phyloP scores from a whole-genome alignment of 2,329 filamentous ascomycete genomes.

The Xylariomycetidae sp. region DNA sequence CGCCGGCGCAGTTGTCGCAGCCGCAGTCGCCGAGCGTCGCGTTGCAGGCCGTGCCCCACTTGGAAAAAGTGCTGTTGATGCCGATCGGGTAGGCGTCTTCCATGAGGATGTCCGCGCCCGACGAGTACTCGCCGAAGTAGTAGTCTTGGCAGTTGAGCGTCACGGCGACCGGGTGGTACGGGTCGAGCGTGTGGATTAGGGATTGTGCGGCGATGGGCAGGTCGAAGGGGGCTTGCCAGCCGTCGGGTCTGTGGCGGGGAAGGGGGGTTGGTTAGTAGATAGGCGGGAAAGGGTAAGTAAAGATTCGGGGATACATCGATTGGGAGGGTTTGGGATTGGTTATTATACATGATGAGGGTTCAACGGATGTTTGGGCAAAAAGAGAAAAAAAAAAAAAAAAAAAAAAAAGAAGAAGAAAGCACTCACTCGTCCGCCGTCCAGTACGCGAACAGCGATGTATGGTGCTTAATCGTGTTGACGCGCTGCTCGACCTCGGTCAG shows the following conservation, averaged over 20 bases:
- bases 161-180: slow-evolving; percentile 56
- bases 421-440: slow-evolving; percentile 42
- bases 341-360: too few species aligned
- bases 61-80: slow-evolving; percentile 49
- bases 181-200: slow-evolving; percentile 46
- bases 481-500: slow-evolving; percentile 34
- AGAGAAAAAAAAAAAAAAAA: slow-evolving; percentile 2
- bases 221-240: slow-evolving; percentile 49
- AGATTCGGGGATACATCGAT: too few species aligned
- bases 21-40: slow-evolving; percentile 57
- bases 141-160: slow-evolving; percentile 60
- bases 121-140: slow-evolving; percentile 51
- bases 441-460: slow-evolving; percentile 38
- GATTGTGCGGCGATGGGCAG: slow-evolving; percentile 29
- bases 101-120: slow-evolving; percentile 55
- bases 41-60: slow-evolving; percentile 54
- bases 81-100: slow-evolving; percentile 57
- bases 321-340: too few species aligned
- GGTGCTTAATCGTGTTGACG: slow-evolving; percentile 34
- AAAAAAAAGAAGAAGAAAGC: slow-evolving; percentile 1
- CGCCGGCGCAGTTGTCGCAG: slow-evolving; percentile 55
- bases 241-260: slow-evolving; percentile 50
- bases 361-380: not conserved
- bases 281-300: too few species aligned
- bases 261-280: too few species aligned